Base-by-base conservation (phyloP, 768 basidiomycete species). In the Cystofilobasidium macerans region DNA sequence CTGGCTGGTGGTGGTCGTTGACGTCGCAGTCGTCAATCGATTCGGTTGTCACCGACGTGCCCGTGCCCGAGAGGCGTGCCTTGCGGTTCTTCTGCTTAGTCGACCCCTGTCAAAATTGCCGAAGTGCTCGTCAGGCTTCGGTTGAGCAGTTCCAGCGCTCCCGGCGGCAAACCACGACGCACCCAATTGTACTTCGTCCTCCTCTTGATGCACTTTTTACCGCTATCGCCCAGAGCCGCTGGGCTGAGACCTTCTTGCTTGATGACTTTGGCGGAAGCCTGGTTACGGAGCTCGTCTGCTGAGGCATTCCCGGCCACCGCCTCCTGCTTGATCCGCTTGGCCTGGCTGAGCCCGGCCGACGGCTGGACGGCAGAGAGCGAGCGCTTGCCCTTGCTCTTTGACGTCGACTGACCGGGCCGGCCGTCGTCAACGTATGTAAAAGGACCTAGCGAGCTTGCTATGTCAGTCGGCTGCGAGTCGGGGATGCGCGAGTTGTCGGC, bases 331-430 rank as follows among this genome's bases (percentile, higher is more conserved):
- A 38, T 7, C 48, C 48, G 7, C 45, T 48, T 26, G n/a, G 28
- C 48, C 48, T 18, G 28, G 7, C 8, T 20, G 28, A 18, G 7
- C 7, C 18, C 30, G 9, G 51, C 51, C 51, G 14, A 32, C 24
- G 24, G 20, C 45, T 13, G 4, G 24, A 26, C n/a, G 13, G 30
- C 13, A 26, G 30, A 32, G 28, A 32, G 51, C 30, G 20, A 1
- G 45, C 51, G 28, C 51, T 54, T 54, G 51, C 51, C 51, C 51
- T 54, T 54, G 51, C 51, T 30, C 51, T 54, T 54, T 2, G 51
- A 26, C 24, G 28, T 8, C 24, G 48, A 12, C 48, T 18, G 45
- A 6, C 5, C 24, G 48, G 48, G 8, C 8, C 9, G 28, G 9
- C 6, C 9, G 28, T 28, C 28, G 30, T 54, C 51, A 7, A 30